These are phyloP conservation scores for Barnettozyma sp. DNA, from an alignment of 805 yeast genomes.

Conservation along the genomic window DNA sequence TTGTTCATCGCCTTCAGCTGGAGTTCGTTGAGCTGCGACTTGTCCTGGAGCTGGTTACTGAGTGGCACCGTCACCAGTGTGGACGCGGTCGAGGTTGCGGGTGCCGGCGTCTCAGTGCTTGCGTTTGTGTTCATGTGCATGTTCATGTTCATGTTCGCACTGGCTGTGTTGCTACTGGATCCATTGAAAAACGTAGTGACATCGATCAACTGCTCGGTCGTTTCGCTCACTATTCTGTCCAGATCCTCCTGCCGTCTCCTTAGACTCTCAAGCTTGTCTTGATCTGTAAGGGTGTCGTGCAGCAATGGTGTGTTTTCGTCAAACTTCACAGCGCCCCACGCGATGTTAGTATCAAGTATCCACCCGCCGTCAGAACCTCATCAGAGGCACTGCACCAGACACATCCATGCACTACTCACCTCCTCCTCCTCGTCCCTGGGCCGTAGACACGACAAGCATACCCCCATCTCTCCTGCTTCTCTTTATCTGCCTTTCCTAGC, in stretches of 20 bases:
- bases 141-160: no score
- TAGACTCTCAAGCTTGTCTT: conserved; percentile 19
- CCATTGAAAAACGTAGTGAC: conserved; percentile 21
- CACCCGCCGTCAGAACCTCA: no score
- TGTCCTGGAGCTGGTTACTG: conserved; percentile 10
- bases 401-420: no score
- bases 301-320: conserved; percentile 32
- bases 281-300: conserved; percentile 17
- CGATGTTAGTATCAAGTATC: no score
- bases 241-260: conserved; percentile 39
- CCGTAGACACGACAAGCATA: conserved; percentile 41
- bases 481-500: no score
- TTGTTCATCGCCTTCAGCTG: conserved; percentile 7
- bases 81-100: background rate
- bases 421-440: conserved; percentile 33
- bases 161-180: no score
- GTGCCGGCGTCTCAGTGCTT: no score
- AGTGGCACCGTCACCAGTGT: conserved; percentile 11
- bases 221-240: conserved; percentile 39
- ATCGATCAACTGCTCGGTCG: conserved; percentile 23
- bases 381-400: no score
- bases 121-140: no score
- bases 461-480: no score
- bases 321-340: no score
- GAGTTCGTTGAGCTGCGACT: conserved; percentile 3